These are phyloP conservation scores for Phialophora verrucosa DNA, from an alignment of 2,329 filamentous ascomycete species.

Conservation along the genomic window DNA sequence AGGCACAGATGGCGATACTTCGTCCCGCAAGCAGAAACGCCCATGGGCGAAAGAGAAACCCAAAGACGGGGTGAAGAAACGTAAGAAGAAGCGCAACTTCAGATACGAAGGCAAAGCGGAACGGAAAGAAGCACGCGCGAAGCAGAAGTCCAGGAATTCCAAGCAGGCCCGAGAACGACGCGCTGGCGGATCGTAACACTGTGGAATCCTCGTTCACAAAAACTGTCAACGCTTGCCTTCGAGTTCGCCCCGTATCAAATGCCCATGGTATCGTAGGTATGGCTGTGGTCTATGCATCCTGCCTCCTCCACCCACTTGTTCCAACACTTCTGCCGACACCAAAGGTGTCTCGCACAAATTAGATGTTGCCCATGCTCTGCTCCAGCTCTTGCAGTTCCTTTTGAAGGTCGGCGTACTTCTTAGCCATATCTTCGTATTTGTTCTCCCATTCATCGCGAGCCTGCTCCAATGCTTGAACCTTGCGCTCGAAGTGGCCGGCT, in stretches of 20 bases:
- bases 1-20: slow-evolving; percentile 24
- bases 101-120: slow-evolving; percentile 90
- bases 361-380: slow-evolving; percentile 91
- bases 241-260: slow-evolving; percentile 32
- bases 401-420: slow-evolving; percentile 82
- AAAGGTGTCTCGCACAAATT: slow-evolving; percentile 48
- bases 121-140: slow-evolving; percentile 65
- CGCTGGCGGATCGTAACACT: slow-evolving; percentile 42
- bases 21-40: slow-evolving; percentile 45
- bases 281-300: slow-evolving; percentile 34
- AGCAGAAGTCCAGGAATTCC: slow-evolving; percentile 72
- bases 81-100: slow-evolving; percentile 90
- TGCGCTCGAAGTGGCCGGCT: slow-evolving; percentile 98
- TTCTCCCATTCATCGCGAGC: slow-evolving; percentile 92
- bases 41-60: slow-evolving; percentile 55
- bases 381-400: slow-evolving; percentile 93
- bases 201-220: slow-evolving; percentile 25
- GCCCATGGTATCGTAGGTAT: slow-evolving; percentile 37
- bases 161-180: slow-evolving; percentile 68
- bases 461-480: slow-evolving; percentile 93
- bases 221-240: slow-evolving; percentile 29
- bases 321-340: slow-evolving; percentile 22
- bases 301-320: slow-evolving; percentile 21
- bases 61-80: slow-evolving; percentile 46
- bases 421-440: slow-evolving; percentile 97